Conservation (phyloP, 208 protist genomes). For the Leptomonas seymouri region DNA sequence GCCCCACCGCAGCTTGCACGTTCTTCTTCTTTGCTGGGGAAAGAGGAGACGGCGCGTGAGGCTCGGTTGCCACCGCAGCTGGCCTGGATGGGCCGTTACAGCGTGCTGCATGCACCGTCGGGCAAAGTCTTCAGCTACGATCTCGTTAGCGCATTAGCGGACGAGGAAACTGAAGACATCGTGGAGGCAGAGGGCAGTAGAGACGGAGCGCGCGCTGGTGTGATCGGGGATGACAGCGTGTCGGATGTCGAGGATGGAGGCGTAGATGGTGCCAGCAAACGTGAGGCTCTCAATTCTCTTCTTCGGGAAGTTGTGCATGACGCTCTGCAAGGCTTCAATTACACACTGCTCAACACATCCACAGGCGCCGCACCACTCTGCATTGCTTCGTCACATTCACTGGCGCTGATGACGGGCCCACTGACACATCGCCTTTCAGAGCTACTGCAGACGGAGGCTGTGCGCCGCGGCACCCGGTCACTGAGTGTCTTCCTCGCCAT, state of each 20-base stretch:
- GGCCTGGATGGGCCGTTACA: conserved; percentile 27
- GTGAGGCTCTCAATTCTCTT: conserved; percentile 10
- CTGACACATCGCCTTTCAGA: conserved; percentile 23
- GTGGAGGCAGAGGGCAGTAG: not conserved
- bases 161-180: not conserved
- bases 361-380: not conserved
- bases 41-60: not conserved
- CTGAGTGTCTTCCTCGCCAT: conserved; percentile 20
- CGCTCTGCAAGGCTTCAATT: conserved; percentile 22
- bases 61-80: not conserved
- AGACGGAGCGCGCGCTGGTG: too few species aligned
- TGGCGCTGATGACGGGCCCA: not conserved
- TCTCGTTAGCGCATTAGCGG: not conserved
- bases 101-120: conserved; percentile 19
- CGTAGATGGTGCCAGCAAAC: conserved; percentile 2
- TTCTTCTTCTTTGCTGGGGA: not conserved
- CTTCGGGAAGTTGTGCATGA: conserved; percentile 19
- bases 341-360: conserved; percentile 21
- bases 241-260: not conserved
- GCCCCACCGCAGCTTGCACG: not conserved
- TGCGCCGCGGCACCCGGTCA: conserved; percentile 6
- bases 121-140: conserved; percentile 21
- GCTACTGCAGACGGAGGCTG: conserved; percentile 21
- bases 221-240: not conserved
- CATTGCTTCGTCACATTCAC: not conserved